Evolutionary conservation across 495 filamentous ascomycete species (phyloP).

Genomic region (Neurospora sp.): DNA sequence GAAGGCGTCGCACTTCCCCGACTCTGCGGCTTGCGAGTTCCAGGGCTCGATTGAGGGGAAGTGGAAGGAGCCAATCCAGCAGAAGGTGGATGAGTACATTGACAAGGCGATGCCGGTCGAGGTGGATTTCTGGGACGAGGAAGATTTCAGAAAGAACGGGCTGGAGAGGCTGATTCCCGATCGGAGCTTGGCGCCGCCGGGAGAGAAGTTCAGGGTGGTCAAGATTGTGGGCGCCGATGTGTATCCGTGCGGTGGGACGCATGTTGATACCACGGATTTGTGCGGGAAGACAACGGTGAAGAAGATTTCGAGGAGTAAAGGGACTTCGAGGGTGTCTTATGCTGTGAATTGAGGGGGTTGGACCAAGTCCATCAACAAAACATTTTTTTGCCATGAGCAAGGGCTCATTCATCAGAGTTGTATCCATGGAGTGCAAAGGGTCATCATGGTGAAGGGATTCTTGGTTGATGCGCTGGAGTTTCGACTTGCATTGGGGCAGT

Average conservation of each 20-base stretch:
- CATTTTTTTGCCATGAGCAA: background rate
- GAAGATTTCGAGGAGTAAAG: conserved; percentile 50
- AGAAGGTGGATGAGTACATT: conserved; percentile 40
- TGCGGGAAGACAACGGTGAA: conserved; percentile 46
- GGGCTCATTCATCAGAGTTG: background rate
- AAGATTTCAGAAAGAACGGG: conserved; percentile 34
- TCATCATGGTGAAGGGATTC: background rate
- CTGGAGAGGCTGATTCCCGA: conserved; percentile 42
- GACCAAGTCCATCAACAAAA: background rate
- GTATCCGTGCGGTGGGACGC: conserved; percentile 58
- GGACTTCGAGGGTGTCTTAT: conserved; percentile 45
- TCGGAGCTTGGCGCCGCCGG: conserved; percentile 27
- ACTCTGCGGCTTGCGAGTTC: conserved; percentile 49
- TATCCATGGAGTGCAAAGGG: background rate
- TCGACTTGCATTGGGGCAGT: no score
- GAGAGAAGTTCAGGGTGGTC: conserved; percentile 43
- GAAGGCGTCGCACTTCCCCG: conserved; percentile 55
- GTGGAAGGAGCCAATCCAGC: conserved; percentile 47
- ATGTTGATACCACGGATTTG: conserved; percentile 43
- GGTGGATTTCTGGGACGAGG: conserved; percentile 50
- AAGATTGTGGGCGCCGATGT: conserved; percentile 47
- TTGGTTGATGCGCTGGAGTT: background rate
- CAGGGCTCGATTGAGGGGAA: conserved; percentile 48
- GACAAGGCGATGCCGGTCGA: conserved; percentile 40
- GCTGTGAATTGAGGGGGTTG: conserved; percentile 15